These are phyloP conservation scores for Xylaria polymorpha DNA, from an alignment of 2,329 filamentous ascomycete genomes.

Conservation along the genomic window DNA sequence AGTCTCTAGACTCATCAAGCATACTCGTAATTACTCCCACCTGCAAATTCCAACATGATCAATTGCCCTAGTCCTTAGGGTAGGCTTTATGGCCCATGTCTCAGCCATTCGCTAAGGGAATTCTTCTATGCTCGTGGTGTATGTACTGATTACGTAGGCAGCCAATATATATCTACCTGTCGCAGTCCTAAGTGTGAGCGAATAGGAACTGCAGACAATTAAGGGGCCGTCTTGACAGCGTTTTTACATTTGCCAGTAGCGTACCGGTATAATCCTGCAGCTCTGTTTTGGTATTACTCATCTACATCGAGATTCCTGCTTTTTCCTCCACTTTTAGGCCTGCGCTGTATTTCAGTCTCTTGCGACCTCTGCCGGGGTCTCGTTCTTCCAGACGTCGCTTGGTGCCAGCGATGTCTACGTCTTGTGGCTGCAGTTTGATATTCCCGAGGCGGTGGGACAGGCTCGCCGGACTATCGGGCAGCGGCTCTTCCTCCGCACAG, in stretches of 20 bases:
- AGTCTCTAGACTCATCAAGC: background rate
- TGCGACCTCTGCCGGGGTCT: background rate
- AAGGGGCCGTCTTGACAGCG: background rate
- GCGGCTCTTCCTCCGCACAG: constrained; percentile 21
- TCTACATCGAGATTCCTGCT: background rate
- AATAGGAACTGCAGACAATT: background rate
- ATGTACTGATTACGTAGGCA: too few species aligned
- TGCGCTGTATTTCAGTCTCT: background rate
- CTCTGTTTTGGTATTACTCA: background rate
- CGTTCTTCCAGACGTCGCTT: background rate
- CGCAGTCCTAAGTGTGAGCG: too few species aligned
- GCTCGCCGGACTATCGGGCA: constrained; percentile 14
- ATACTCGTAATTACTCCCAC: background rate
- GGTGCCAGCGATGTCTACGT: background rate
- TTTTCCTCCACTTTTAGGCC: background rate
- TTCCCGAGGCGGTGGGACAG: background rate
- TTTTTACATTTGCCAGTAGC: background rate
- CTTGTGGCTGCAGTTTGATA: background rate
- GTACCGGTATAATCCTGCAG: background rate
- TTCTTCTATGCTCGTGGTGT: background rate
- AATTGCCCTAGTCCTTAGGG: background rate
- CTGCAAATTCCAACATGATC: background rate
- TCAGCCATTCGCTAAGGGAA: background rate
- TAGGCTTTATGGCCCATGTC: background rate
- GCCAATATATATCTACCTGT: too few species aligned